These are phyloP conservation scores for Phaeosphaeriaceae sp. DNA, from an alignment of 2,329 filamentous ascomycete genomes.

Conservation along the genomic window DNA sequence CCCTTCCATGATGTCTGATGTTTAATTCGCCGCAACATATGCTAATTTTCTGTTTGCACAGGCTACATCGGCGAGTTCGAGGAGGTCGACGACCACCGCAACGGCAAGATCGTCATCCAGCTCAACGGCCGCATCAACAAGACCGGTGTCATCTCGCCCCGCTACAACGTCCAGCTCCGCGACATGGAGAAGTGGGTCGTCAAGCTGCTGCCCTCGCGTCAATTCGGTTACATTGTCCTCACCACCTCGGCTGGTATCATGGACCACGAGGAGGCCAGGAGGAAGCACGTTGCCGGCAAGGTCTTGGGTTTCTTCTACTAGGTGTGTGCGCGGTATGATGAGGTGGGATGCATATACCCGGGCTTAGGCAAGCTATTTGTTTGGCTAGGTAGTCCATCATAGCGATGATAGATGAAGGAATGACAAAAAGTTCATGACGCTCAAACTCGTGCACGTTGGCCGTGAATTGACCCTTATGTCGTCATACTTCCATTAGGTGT, in stretches of 20 bases:
- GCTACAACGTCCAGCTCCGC: conserved; percentile 97
- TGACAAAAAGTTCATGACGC: conserved; percentile 37
- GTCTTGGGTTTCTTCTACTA: conserved; percentile 99
- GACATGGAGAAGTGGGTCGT: conserved; percentile 99
- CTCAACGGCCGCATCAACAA: conserved; percentile 99
- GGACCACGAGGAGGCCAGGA: conserved; percentile 99
- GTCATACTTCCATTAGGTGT: too few species aligned
- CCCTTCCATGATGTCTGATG: conserved; percentile 77
- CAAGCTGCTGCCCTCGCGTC: conserved; percentile 98
- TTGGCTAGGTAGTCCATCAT: conserved; percentile 36
- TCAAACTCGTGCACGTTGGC: too few species aligned
- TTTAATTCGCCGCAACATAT: conserved; percentile 96
- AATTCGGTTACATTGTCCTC: conserved; percentile 99
- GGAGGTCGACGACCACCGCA: conserved; percentile 99
- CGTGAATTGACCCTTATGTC: too few species aligned
- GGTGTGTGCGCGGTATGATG: conserved; percentile 30
- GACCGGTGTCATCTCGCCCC: conserved; percentile 98
- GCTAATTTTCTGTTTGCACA: conserved; percentile 63
- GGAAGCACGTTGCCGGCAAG: conserved; percentile 99
- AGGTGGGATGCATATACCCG: conserved; percentile 41
- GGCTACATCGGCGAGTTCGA: conserved; percentile 99
- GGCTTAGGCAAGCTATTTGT: conserved; percentile 31
- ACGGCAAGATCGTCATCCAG: conserved; percentile 99
- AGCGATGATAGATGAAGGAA: conserved; percentile 39
- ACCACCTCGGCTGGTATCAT: conserved; percentile 99